Percentiles rank a stretch among this genome's conserved stretches.
Conservation (phyloP, 2,329 filamentous ascomycete genomes). For the Aspergillus melleus region DNA sequence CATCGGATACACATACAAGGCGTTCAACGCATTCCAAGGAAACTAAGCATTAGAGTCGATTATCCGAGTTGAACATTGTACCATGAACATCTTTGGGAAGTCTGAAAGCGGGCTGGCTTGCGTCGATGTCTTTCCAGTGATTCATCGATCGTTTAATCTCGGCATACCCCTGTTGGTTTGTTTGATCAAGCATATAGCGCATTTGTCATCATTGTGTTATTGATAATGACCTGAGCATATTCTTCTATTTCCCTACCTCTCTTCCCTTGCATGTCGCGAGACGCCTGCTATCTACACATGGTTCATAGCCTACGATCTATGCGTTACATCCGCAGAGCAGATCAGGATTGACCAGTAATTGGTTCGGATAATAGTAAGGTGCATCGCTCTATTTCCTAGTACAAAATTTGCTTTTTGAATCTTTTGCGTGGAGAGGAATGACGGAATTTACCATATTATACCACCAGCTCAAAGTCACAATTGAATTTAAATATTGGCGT, state of each 20-base stretch:
- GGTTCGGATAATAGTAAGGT: constrained; percentile 6
- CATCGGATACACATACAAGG: constrained; percentile 96
- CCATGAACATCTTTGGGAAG: constrained; percentile 20
- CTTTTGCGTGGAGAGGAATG: not conserved
- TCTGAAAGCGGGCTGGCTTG: constrained; percentile 37
- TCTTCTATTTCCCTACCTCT: constrained; percentile 11
- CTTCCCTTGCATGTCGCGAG: constrained; percentile 26
- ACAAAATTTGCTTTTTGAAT: not conserved
- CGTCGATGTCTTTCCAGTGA: constrained; percentile 24
- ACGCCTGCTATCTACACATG: constrained; percentile 14
- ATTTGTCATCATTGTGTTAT: constrained; percentile 21
- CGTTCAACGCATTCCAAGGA: constrained; percentile 70
- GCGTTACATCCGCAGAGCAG: constrained; percentile 16
- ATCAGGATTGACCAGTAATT: constrained; percentile 20
- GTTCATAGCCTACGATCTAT: constrained; percentile 8
- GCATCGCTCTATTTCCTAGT: not conserved
- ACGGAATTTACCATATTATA: not conserved
- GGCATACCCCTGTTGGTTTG: constrained; percentile 27
- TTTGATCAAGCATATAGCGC: constrained; percentile 39
- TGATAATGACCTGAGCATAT: constrained; percentile 28
- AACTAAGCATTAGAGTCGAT: constrained; percentile 29
- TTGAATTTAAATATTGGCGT: not conserved
- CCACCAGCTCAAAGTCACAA: not conserved
- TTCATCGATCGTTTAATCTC: constrained; percentile 22
- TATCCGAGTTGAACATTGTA: constrained; percentile 19